Evolutionary conservation across 2,329 filamentous ascomycete genomes (phyloP).

Genomic region (Pyrenochaeta sp.): DNA sequence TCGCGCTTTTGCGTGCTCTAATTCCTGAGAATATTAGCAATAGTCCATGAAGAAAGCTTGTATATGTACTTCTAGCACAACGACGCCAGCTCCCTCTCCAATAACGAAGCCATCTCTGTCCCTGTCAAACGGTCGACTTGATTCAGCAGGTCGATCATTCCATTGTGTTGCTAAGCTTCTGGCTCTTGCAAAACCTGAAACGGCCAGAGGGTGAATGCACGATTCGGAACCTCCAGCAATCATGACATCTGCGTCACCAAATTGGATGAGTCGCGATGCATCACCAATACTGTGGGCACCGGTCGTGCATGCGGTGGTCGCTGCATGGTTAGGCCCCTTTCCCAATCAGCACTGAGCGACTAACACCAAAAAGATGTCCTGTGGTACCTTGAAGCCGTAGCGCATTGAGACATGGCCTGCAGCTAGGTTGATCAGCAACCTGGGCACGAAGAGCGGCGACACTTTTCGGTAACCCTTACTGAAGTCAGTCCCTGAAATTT

Average conservation of each 20-base stretch:
- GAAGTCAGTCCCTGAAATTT: slow-evolving; percentile 3
- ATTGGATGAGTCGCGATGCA: slow-evolving; percentile 89
- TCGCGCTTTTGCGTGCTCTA: slow-evolving; percentile 83
- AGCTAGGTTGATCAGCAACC: slow-evolving; percentile 91
- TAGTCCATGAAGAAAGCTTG: neutral
- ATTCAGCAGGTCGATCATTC: slow-evolving; percentile 73
- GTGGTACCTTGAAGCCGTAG: slow-evolving; percentile 73
- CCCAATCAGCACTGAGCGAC: slow-evolving; percentile 11
- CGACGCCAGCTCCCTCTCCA: slow-evolving; percentile 86
- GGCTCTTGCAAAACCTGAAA: slow-evolving; percentile 89
- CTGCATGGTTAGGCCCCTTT: slow-evolving; percentile 88
- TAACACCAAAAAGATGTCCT: neutral
- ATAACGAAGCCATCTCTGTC: slow-evolving; percentile 88
- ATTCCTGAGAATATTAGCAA: slow-evolving; percentile 61
- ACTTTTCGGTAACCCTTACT: slow-evolving; percentile 87
- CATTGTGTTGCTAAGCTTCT: slow-evolving; percentile 84
- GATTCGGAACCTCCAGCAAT: slow-evolving; percentile 94
- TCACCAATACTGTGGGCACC: slow-evolving; percentile 95
- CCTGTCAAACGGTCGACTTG: slow-evolving; percentile 88
- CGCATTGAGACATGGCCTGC: slow-evolving; percentile 96
- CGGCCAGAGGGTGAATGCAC: slow-evolving; percentile 92
- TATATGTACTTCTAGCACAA: slow-evolving; percentile 77
- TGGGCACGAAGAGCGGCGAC: slow-evolving; percentile 91
- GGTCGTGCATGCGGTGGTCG: slow-evolving; percentile 94
- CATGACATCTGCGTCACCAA: slow-evolving; percentile 94